Conservation (phyloP, 2,329 filamentous ascomycete genomes). For the Parafenestella ontariensis region DNA sequence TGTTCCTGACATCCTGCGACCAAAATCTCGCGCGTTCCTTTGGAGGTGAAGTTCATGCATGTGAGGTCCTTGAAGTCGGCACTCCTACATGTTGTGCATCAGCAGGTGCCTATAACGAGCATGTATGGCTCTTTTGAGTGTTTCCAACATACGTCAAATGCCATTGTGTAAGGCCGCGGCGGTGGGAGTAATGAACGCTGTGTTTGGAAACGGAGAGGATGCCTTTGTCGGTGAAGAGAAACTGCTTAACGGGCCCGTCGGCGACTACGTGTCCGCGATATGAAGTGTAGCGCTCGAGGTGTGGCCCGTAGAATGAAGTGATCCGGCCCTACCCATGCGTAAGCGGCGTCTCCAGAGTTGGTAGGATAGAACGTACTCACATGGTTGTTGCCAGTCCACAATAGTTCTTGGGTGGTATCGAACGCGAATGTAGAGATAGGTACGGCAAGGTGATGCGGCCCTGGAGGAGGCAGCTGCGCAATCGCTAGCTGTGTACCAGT, state of each 20-base stretch:
- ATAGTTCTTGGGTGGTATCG: slow-evolving; percentile 84
- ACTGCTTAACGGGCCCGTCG: slow-evolving; percentile 82
- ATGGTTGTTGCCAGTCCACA: slow-evolving; percentile 93
- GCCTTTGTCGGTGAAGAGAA: slow-evolving; percentile 90
- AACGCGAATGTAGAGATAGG: slow-evolving; percentile 84
- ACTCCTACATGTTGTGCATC: slow-evolving; percentile 56
- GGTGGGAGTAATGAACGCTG: slow-evolving; percentile 86
- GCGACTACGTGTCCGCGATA: slow-evolving; percentile 77
- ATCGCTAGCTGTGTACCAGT: slow-evolving; percentile 70
- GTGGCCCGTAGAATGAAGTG: slow-evolving; percentile 84
- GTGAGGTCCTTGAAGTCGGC: slow-evolving; percentile 83
- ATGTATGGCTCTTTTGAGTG: not conserved
- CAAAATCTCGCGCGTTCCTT: slow-evolving; percentile 81
- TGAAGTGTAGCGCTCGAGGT: slow-evolving; percentile 88
- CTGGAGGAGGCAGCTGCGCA: slow-evolving; percentile 80
- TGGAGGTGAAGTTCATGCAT: slow-evolving; percentile 95
- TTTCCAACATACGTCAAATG: slow-evolving; percentile 72
- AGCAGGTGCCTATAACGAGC: slow-evolving; percentile 12
- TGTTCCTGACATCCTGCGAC: slow-evolving; percentile 84
- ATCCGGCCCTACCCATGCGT: slow-evolving; percentile 74
- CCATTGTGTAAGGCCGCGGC: slow-evolving; percentile 86
- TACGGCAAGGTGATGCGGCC: slow-evolving; percentile 69
- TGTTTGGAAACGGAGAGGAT: slow-evolving; percentile 83
- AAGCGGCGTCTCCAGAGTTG: slow-evolving; percentile 6
- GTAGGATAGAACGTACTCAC: slow-evolving; percentile 59